A percentile compares a stretch with the other conserved stretches of the same genome.
These are phyloP conservation scores for Metarhizium robertsii DNA, from an alignment of 2,329 filamentous ascomycete species.

Conservation along the genomic window DNA sequence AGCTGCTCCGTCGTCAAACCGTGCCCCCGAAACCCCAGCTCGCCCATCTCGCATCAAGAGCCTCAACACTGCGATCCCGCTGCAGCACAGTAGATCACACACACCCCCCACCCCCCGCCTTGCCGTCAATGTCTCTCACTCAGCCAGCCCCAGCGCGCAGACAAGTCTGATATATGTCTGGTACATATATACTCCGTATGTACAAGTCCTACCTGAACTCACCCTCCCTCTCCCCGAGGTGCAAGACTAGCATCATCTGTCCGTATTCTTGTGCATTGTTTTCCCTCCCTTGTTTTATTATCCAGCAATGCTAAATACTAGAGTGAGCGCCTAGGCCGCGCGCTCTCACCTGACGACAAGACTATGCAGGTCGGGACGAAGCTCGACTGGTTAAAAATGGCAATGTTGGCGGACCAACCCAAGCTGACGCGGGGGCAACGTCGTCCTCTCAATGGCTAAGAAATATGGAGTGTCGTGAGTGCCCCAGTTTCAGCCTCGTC, in stretches of 20 bases:
- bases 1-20: too few relatives aligned
- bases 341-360: constrained; percentile 11
- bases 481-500: not conserved
- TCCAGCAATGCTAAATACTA: not conserved
- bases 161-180: too few relatives aligned
- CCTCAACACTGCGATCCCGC: not conserved
- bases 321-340: not conserved
- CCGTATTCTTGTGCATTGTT: too few relatives aligned
- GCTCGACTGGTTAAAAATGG: not conserved
- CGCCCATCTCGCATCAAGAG: not conserved
- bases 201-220: not conserved
- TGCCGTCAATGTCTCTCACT: not conserved
- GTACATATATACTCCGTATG: too few relatives aligned
- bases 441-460: too few relatives aligned
- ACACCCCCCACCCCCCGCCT: not conserved
- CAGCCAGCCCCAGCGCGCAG: not conserved
- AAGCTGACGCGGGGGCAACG: not conserved
- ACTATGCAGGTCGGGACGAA: constrained; percentile 7
- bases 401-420: not conserved
- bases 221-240: not conserved
- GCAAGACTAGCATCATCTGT: too few relatives aligned
- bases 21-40: too few relatives aligned
- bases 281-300: too few relatives aligned
- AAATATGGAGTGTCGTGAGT: too few relatives aligned
- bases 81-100: too few relatives aligned